Conservation (phyloP, 2,329 filamentous ascomycete species). For the Grosmannia serpens region DNA sequence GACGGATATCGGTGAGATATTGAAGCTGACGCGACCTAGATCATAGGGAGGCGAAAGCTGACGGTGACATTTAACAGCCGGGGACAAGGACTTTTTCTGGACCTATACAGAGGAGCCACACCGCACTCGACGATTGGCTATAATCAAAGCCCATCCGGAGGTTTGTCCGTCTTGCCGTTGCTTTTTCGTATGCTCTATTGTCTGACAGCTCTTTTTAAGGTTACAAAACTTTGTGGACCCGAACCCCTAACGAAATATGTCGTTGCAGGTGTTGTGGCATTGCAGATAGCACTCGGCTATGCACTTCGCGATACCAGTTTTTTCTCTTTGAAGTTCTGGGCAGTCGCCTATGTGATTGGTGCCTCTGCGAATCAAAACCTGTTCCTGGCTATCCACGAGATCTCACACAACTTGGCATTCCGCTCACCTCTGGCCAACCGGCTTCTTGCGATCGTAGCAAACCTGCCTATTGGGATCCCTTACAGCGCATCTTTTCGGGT, state of each 20-base stretch:
- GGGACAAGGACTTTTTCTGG: constrained; percentile 75
- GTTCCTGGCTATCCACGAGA: constrained; percentile 97
- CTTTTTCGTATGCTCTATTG: background rate
- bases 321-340: constrained; percentile 74
- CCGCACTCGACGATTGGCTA: constrained; percentile 76
- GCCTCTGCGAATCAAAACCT: constrained; percentile 97
- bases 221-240: constrained; percentile 92
- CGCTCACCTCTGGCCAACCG: constrained; percentile 69
- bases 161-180: constrained; percentile 31
- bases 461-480: constrained; percentile 87
- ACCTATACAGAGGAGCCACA: constrained; percentile 98
- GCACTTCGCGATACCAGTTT: constrained; percentile 66
- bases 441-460: constrained; percentile 82
- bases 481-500: constrained; percentile 94
- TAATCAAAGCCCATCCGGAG: constrained; percentile 97
- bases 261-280: constrained; percentile 68
- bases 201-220: constrained; percentile 33
- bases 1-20: background rate
- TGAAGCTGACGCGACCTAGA: background rate
- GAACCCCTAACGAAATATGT: constrained; percentile 94
- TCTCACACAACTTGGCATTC: constrained; percentile 95
- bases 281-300: constrained; percentile 71
- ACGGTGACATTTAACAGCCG: background rate
- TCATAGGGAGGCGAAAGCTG: background rate
- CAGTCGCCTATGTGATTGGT: constrained; percentile 80